Percentiles rank a stretch among this genome's conserved stretches.
These are phyloP conservation scores for Suillus variegatus DNA, from an alignment of 768 basidiomycete genomes.

Conservation along the genomic window DNA sequence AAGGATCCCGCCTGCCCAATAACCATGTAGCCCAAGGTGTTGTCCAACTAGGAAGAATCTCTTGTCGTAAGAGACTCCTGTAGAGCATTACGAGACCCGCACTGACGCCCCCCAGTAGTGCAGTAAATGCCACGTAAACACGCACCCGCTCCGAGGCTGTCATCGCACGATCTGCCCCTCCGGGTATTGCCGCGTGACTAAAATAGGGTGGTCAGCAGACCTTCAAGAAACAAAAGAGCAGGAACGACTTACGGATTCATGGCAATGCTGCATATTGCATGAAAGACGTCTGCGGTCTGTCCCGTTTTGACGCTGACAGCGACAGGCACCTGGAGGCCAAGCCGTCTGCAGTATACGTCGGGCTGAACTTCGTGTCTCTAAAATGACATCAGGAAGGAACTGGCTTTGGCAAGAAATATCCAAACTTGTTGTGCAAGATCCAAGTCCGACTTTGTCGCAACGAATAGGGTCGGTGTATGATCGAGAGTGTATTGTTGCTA, in stretches of 20 bases:
- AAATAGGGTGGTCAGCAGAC: constrained; percentile 18
- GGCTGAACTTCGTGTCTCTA: constrained; percentile 98
- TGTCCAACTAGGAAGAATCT: constrained; percentile 52
- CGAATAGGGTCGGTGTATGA: constrained; percentile 93
- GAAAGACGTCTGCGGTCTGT: constrained; percentile 85
- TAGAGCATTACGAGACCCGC: constrained; percentile 72
- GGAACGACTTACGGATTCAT: constrained; percentile 75
- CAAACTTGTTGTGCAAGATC: constrained; percentile 92
- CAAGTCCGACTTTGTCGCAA: constrained; percentile 98
- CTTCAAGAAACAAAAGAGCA: constrained; percentile 6
- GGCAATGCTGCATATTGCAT: constrained; percentile 80
- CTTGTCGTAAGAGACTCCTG: constrained; percentile 63
- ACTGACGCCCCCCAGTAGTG: constrained; percentile 70
- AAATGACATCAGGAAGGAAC: constrained; percentile 7
- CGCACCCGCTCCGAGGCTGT: constrained; percentile 67
- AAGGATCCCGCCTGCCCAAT: constrained; percentile 48
- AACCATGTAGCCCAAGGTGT: constrained; percentile 70
- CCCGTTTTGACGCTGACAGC: constrained; percentile 89
- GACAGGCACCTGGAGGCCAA: constrained; percentile 91
- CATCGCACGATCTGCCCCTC: constrained; percentile 80
- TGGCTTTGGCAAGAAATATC: constrained; percentile 12
- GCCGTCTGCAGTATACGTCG: constrained; percentile 90
- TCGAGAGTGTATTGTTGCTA: constrained; percentile 98
- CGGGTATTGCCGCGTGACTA: constrained; percentile 72
- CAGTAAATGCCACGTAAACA: constrained; percentile 72